phyloP scores from a whole-genome alignment of 2,329 filamentous ascomycete species.

The Lachnellula subtilissima region DNA sequence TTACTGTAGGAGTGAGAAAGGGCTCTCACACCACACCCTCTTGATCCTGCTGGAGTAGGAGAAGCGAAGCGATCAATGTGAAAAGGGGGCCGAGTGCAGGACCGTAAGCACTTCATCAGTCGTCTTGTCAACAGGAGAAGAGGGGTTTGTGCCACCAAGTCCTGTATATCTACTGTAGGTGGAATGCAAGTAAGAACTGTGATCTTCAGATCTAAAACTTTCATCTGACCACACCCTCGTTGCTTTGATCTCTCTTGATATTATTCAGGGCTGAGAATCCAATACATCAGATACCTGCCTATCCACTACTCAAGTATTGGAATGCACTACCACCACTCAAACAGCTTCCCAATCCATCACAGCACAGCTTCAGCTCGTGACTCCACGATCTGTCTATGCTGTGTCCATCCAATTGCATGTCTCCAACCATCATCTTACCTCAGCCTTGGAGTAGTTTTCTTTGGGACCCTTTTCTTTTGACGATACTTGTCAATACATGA shows the following conservation, averaged over 20 bases:
- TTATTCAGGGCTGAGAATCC: background rate
- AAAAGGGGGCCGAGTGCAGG: background rate
- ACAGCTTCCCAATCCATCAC: too few relatives aligned
- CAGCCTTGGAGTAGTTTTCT: background rate
- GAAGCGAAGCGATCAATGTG: background rate
- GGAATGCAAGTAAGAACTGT: background rate
- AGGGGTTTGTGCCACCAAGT: background rate
- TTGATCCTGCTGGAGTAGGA: background rate
- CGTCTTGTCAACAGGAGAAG: too few relatives aligned
- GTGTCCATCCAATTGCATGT: background rate
- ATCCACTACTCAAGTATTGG: background rate
- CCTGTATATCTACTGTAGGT: background rate
- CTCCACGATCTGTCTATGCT: background rate
- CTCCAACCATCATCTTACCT: background rate
- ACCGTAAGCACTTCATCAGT: too few relatives aligned
- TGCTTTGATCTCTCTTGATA: background rate
- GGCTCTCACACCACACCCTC: background rate
- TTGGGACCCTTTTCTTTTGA: background rate
- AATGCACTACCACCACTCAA: background rate
- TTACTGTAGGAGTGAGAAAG: background rate
- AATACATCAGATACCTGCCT: background rate
- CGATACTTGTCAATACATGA: conserved; percentile 4
- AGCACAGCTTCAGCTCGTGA: too few relatives aligned
- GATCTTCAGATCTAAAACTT: background rate
- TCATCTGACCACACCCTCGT: background rate